Conservation (phyloP, 1,139 yeast species). For the Kodamaea arcana region DNA sequence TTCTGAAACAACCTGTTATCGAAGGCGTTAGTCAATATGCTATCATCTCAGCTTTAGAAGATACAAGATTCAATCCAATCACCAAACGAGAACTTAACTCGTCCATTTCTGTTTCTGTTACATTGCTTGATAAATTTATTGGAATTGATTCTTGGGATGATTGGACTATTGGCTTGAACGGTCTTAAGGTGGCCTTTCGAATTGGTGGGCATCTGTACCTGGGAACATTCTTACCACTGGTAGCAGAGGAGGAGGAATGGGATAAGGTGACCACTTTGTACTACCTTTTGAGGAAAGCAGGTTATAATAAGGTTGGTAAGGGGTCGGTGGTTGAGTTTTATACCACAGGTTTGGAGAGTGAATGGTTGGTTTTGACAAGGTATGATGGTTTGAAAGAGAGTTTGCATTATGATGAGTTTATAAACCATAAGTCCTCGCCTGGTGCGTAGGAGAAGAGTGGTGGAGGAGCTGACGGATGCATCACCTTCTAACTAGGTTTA, state of each 20-base stretch:
- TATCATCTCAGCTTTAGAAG: constrained; percentile 65
- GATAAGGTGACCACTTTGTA: constrained; percentile 63
- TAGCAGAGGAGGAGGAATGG: constrained; percentile 90
- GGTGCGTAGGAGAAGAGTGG: too few relatives aligned
- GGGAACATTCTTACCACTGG: constrained; percentile 88
- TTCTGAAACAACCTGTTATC: constrained; percentile 43
- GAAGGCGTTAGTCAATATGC: constrained; percentile 63
- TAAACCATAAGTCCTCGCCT: too few relatives aligned
- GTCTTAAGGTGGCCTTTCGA: constrained; percentile 58
- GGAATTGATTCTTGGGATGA: constrained; percentile 48
- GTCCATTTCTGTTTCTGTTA: constrained; percentile 45
- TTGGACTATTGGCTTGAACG: constrained; percentile 84
- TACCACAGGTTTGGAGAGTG: constrained; percentile 27
- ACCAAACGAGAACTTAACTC: constrained; percentile 46
- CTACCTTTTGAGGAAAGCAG: constrained; percentile 73
- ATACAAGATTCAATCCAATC: constrained; percentile 75
- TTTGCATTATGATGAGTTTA: constrained; percentile 26
- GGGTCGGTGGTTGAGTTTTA: constrained; percentile 22
- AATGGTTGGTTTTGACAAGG: constrained; percentile 32
- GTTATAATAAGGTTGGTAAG: constrained; percentile 18
- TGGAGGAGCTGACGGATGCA: too few relatives aligned
- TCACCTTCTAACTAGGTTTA: too few relatives aligned
- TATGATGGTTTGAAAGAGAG: constrained; percentile 38
- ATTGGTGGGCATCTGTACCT: constrained; percentile 34
- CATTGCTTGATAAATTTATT: constrained; percentile 61